Base-by-base conservation (phyloP, 176 grass and related monocot genomes). In the Aegilops speltoides region DNA sequence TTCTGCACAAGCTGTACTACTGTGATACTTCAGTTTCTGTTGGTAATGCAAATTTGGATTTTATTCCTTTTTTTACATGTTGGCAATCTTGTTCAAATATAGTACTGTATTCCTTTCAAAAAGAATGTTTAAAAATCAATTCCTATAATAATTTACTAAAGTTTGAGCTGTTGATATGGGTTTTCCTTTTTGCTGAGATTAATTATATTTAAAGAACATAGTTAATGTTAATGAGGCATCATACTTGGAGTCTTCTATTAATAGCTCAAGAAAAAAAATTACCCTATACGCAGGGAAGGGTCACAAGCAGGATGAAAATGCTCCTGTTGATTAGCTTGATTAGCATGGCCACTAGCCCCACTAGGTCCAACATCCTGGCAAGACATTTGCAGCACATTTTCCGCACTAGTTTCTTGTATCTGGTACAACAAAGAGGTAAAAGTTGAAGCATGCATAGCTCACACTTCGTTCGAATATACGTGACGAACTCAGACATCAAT, bases 261-360 rank as follows among this genome's bases (percentile, higher is more conserved):
- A 32, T 15, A 74, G 8, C 6, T 50, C 38, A 62, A 70, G 57
- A 68, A 73, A 43, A 3, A 84, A 19, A 52, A 52, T 87, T 56
- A 92, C 90, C 90, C 88, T 32, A 95, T 90, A 90, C 84, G 82
- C 62, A 92, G 72, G 60, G 88, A 75, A 75, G 88, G 86, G 69
- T 94, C 87, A 83, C 89, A 86, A 71, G 59, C 66, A 41, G 25
- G 41, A 2, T 77, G 66, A 56, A 91, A 74, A 32, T 72, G 16
- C 26, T 59, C 82, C 85, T 86, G 86, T 83, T 86, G 75, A 52
- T 73, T 70, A 45, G 54, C 38, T 72, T 92, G 85, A 60, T 83
- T 64, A 83, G 17, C 76, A 84, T 86, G 82, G 33, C 79, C 70
- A 68, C 82, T 68, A 76, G 77, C 82, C 54, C 88, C 91, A 77